Conservation (phyloP, 1,139 yeast species). For the Taphrina betulina region DNA sequence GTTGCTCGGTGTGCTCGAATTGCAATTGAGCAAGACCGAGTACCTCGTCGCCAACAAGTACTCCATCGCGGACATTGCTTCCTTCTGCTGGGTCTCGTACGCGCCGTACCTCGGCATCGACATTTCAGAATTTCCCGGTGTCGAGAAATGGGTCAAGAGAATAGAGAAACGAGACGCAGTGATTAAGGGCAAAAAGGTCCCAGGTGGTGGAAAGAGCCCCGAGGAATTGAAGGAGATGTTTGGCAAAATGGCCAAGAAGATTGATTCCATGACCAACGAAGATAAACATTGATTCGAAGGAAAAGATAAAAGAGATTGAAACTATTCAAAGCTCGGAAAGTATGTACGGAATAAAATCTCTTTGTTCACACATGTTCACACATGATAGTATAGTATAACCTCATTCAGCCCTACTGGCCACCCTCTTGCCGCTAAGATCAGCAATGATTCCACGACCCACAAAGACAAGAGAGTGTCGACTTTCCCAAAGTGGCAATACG, state of each 20-base stretch:
- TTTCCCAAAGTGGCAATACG: constrained; percentile 47
- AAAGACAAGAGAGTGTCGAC: constrained; percentile 40
- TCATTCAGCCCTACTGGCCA: background rate
- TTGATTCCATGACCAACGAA: constrained; percentile 27
- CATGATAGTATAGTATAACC: too few species aligned
- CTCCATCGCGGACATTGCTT: constrained; percentile 56
- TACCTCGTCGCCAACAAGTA: constrained; percentile 59
- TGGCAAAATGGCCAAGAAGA: constrained; percentile 25
- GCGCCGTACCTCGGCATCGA: constrained; percentile 15
- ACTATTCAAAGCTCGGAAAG: too few species aligned
- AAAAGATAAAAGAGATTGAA: too few species aligned
- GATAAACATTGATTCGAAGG: constrained; percentile 26
- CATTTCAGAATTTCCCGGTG: constrained; percentile 18
- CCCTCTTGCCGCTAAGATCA: constrained; percentile 9
- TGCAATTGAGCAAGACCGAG: constrained; percentile 50
- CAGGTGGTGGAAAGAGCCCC: constrained; percentile 32
- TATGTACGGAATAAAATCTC: too few species aligned
- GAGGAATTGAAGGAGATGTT: constrained; percentile 23
- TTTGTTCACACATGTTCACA: too few species aligned
- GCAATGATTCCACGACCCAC: constrained; percentile 14
- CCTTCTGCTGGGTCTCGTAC: constrained; percentile 47
- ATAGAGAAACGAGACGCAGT: constrained; percentile 29
- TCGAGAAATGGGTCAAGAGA: constrained; percentile 12
- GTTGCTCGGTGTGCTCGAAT: constrained; percentile 56
- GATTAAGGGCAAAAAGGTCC: constrained; percentile 12